Conservation (phyloP, 805 yeast species). For the Saccharomycopsis schoenii region DNA sequence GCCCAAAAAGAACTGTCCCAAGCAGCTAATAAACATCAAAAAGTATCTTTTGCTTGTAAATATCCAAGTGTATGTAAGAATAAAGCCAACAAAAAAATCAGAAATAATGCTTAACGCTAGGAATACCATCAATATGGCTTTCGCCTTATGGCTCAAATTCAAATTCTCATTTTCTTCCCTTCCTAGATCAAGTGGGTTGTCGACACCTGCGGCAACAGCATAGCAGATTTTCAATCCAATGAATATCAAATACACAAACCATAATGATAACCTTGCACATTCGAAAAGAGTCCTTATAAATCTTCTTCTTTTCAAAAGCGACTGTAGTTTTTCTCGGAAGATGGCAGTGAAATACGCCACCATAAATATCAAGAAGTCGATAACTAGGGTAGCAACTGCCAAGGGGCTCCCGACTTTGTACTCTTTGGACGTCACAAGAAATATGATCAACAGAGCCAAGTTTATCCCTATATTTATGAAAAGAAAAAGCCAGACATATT, state of each 20-base stretch:
- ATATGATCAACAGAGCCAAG: neutral
- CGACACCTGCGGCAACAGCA: neutral
- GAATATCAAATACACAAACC: neutral
- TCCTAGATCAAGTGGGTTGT: neutral
- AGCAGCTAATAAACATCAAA: neutral
- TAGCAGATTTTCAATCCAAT: neutral
- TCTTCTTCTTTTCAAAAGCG: neutral
- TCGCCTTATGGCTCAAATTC: neutral
- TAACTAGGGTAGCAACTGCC: neutral
- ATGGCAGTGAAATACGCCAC: neutral
- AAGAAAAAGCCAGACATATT: neutral
- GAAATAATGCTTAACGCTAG: neutral
- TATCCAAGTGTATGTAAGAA: neutral
- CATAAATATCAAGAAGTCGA: neutral
- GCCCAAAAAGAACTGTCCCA: neutral
- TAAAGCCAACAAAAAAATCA: neutral
- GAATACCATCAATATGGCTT: neutral
- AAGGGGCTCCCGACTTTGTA: neutral
- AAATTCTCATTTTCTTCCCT: neutral
- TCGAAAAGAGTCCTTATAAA: neutral
- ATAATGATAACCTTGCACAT: neutral
- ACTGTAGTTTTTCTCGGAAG: neutral
- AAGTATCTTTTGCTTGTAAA: neutral
- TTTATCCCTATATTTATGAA: neutral
- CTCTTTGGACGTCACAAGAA: neutral